Evolutionary conservation across 2,329 filamentous ascomycete species (phyloP).

Genomic region (Diplocarpon rosae): DNA sequence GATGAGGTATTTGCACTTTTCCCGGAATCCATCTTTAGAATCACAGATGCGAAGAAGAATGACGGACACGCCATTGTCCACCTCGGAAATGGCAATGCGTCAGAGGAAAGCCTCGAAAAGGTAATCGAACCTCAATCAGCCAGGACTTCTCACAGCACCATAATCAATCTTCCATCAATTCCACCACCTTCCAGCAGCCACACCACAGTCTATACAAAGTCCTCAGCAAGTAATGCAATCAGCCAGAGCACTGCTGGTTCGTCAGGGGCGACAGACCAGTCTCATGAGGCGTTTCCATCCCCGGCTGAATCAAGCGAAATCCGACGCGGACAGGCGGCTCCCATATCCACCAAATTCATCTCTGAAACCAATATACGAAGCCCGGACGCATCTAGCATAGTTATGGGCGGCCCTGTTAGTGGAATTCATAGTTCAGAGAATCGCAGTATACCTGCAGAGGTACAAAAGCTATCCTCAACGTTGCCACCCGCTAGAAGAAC

Average conservation of each 20-base stretch:
- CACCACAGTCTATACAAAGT: background rate
- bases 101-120: background rate
- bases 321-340: no score
- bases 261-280: background rate
- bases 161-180: slow-evolving; percentile 2
- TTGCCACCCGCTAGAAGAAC: slow-evolving; percentile 5
- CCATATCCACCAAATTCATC: no score
- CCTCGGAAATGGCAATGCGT: background rate
- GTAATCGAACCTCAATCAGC: slow-evolving; percentile 3
- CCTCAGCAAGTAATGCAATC: background rate
- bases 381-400: no score
- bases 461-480: no score
- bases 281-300: no score
- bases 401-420: no score
- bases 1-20: slow-evolving; percentile 21
- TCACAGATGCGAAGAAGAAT: slow-evolving; percentile 3
- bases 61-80: background rate
- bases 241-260: background rate
- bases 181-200: background rate
- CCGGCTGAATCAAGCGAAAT: no score
- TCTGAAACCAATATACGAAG: no score
- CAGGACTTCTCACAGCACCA: slow-evolving; percentile 7
- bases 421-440: background rate
- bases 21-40: slow-evolving; percentile 11
- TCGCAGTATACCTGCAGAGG: background rate